Conservation (phyloP, 2,329 filamentous ascomycete species). For the Fonsecaea pedrosoi region DNA sequence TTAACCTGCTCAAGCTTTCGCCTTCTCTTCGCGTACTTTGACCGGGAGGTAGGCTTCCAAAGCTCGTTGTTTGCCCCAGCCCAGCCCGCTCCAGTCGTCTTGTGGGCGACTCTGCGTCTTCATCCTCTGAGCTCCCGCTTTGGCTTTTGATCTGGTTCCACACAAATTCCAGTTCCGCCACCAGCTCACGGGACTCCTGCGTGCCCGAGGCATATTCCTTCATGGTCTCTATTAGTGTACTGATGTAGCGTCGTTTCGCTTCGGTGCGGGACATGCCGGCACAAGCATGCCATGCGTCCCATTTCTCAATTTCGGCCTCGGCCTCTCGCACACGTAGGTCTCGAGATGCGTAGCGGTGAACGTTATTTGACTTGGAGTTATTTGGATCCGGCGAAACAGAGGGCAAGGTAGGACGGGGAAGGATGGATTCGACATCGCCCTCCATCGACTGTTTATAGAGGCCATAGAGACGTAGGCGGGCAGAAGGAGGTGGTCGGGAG, state of each 20-base stretch:
- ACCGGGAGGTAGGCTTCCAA: conserved; percentile 26
- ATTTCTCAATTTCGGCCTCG: conserved; percentile 42
- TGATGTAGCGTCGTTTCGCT: conserved; percentile 92
- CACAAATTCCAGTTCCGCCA: conserved; percentile 95
- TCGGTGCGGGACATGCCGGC: conserved; percentile 83
- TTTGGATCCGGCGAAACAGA: conserved; percentile 35
- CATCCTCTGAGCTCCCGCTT: conserved; percentile 41
- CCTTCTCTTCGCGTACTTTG: conserved; percentile 17
- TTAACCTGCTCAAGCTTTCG: conserved; percentile 22
- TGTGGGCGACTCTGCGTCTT: conserved; percentile 48
- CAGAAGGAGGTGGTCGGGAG: conserved; percentile 80
- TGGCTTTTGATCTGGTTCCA: conserved; percentile 85
- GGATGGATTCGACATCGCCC: conserved; percentile 92
- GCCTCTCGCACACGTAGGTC: conserved; percentile 53
- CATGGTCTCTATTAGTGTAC: conserved; percentile 94
- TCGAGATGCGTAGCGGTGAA: conserved; percentile 39
- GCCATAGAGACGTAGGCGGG: conserved; percentile 91
- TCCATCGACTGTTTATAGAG: conserved; percentile 99
- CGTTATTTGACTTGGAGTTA: conserved; percentile 33
- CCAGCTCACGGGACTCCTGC: conserved; percentile 79
- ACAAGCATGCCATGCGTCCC: conserved; percentile 94
- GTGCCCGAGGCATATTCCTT: conserved; percentile 89
- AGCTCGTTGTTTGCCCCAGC: conserved; percentile 48
- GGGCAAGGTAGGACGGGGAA: conserved; percentile 73
- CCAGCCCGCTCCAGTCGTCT: conserved; percentile 54